phyloP scores from a whole-genome alignment of 805 yeast genomes.

The Barnettozyma sucrosica region DNA sequence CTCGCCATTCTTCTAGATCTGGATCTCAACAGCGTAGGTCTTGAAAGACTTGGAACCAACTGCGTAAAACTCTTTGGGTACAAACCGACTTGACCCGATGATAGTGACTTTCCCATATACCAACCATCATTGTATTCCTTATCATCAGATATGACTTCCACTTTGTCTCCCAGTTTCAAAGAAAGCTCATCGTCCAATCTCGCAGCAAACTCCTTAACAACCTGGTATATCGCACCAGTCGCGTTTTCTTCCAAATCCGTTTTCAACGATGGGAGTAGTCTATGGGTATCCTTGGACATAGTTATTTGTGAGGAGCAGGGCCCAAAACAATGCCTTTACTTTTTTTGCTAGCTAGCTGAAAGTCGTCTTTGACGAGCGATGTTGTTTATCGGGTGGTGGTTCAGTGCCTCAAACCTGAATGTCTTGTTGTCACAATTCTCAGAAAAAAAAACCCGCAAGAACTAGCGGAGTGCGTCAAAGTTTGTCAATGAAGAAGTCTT shows the following conservation, averaged over 20 bases:
- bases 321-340: neutral
- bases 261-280: conserved; percentile 5
- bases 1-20: conserved; percentile 49
- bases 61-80: conserved; percentile 90
- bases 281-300: neutral
- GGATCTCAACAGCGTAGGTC: conserved; percentile 46
- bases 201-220: conserved; percentile 81
- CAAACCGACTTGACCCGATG: conserved; percentile 72
- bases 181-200: conserved; percentile 87
- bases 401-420: neutral
- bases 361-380: neutral
- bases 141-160: conserved; percentile 89
- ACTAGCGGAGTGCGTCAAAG: neutral
- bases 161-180: conserved; percentile 73
- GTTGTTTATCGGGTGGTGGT: neutral
- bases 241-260: conserved; percentile 16
- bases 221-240: conserved; percentile 38
- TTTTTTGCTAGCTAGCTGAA: neutral
- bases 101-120: conserved; percentile 83
- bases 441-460: neutral
- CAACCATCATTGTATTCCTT: conserved; percentile 94
- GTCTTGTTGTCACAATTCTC: neutral
- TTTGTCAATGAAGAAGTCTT: neutral
- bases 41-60: conserved; percentile 31
- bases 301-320: neutral